Evolutionary conservation across 495 filamentous ascomycete genomes (phyloP), one percentile per base, ranked within the genome.

Genomic region (Annulohypoxylon maeteangense): DNA sequence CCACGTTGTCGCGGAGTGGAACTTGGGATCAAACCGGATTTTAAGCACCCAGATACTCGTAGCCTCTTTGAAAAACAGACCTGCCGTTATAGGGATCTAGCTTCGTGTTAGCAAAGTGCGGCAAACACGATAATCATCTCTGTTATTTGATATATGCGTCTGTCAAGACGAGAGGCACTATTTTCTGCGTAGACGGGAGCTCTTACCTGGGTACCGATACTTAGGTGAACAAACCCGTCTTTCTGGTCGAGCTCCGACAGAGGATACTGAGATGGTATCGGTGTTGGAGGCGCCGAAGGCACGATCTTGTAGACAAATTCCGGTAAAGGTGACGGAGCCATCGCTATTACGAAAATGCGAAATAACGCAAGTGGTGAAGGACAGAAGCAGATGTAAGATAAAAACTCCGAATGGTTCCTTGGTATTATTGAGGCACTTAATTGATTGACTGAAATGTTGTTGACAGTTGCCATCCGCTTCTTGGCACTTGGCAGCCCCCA

Each of bases 151-250:
- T n/a, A 42, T 29, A 29, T 29, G 6, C 6, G 6, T 29, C 6
- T n/a, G n/a, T 29, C 27, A 6, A 29, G 27, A 29, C 27, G 27
- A 20, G 12, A 20, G 16, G 16, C 14, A 16, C 16, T 47, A 4
- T 47, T 22, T 11, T 16, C n/a, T 20, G 20, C 14, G 10, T 8
- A 6, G 4, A 20, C 7, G 8, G 1, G 23, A 29, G 47, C 12
- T 51, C 77, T 63, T 76, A 83, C 83, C 78, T 84, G 85, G 53
- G 70, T 73, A 16, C 83, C 78, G 7, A 78, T 79, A 66, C 83
- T 86, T 16, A 87, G 68, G 50, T 87, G 85, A 6, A 87, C 78
- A 71, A 87, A 87, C 12, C 85, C 85, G 59, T 87, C 85, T 51
- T 83, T 74, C 60, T 75, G 77, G 74, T 87, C 85, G 6, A 86